These are phyloP conservation scores for Pelargonium nanum DNA, from an alignment of 345 rosid species.

Conservation along the genomic window DNA sequence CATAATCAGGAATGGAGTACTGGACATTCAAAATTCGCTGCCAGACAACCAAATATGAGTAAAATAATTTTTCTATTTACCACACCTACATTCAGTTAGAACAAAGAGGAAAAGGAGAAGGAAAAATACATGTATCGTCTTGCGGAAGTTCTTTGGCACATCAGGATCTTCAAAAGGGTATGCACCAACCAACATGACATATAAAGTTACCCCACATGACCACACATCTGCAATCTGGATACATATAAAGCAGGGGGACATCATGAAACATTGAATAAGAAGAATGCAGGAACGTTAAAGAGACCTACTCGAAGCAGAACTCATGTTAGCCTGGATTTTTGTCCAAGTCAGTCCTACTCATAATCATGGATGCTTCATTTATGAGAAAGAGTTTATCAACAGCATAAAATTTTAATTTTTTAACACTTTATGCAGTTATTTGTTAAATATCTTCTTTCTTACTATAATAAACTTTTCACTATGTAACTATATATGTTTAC, in stretches of 20 bases:
- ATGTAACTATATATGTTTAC: too few relatives aligned
- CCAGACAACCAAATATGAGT: conserved; percentile 11
- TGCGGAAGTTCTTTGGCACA: conserved; percentile 89
- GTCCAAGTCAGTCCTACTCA: too few relatives aligned
- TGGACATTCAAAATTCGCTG: conserved; percentile 96
- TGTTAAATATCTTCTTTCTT: too few relatives aligned
- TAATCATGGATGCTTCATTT: too few relatives aligned
- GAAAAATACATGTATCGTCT: conserved; percentile 68
- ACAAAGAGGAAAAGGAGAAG: conserved; percentile 1
- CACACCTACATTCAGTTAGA: neutral
- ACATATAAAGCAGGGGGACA: neutral
- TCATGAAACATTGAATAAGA: neutral
- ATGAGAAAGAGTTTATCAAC: too few relatives aligned
- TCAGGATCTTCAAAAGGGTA: conserved; percentile 98
- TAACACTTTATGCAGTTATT: too few relatives aligned
- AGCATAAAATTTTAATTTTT: too few relatives aligned
- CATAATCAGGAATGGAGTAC: conserved; percentile 88
- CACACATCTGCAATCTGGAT: conserved; percentile 94
- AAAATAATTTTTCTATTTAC: neutral
- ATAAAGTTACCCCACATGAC: conserved; percentile 97
- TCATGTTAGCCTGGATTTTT: too few relatives aligned
- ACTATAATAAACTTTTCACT: too few relatives aligned
- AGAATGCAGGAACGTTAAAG: too few relatives aligned
- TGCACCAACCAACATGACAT: conserved; percentile 96
- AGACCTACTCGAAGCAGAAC: too few relatives aligned